Evolutionary conservation across 2,329 filamentous ascomycete species (phyloP).

Genomic region (Trichoderma hamatum): DNA sequence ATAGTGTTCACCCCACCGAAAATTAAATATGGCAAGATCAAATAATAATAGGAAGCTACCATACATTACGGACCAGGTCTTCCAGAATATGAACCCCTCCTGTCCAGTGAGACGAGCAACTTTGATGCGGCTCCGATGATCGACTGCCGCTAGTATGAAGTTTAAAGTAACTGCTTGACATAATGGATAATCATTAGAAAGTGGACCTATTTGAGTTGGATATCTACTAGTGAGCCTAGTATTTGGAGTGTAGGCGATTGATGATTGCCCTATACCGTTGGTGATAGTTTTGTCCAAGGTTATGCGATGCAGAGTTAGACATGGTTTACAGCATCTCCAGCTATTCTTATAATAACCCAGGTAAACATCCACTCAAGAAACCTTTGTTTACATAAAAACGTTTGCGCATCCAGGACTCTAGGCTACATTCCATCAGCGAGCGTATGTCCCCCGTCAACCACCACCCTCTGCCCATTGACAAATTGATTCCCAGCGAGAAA

Average conservation of each 20-base stretch:
- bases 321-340: too few relatives aligned
- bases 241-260: too few relatives aligned
- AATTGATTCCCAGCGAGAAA: conserved; percentile 53
- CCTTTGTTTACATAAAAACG: too few relatives aligned
- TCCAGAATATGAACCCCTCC: background rate
- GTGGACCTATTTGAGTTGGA: background rate
- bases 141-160: background rate
- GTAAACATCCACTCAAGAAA: background rate
- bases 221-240: too few relatives aligned
- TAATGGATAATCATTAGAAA: background rate
- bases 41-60: background rate
- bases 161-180: background rate
- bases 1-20: background rate
- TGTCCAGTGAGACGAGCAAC: too few relatives aligned
- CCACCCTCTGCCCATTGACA: conserved; percentile 48
- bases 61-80: background rate
- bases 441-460: conserved; percentile 51
- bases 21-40: background rate
- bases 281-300: too few relatives aligned
- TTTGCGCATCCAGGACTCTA: too few relatives aligned
- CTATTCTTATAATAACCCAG: background rate
- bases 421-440: conserved; percentile 40
- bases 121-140: background rate
- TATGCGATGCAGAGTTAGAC: too few relatives aligned
- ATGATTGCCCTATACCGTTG: too few relatives aligned